Evolutionary conservation across 2,329 filamentous ascomycete genomes (phyloP).

Genomic region (Chalara sp.): DNA sequence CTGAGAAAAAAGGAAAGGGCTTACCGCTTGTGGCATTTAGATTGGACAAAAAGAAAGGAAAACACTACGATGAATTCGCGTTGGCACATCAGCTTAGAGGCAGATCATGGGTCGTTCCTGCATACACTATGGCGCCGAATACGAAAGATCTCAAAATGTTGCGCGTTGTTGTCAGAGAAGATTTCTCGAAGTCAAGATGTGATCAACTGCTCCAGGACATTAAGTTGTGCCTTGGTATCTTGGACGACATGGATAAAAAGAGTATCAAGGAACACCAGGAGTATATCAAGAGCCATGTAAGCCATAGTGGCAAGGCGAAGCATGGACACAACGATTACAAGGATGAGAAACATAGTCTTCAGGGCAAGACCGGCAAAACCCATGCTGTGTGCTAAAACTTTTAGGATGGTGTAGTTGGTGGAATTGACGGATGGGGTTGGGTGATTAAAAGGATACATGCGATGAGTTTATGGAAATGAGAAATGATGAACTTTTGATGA

Average conservation of each 20-base stretch:
- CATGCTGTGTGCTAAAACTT: slow-evolving; percentile 68
- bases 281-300: slow-evolving; percentile 52
- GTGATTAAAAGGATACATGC: not conserved
- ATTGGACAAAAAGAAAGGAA: slow-evolving; percentile 49
- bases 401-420: too few species aligned
- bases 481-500: not conserved
- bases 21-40: slow-evolving; percentile 89
- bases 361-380: slow-evolving; percentile 87
- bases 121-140: slow-evolving; percentile 80
- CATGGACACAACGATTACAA: slow-evolving; percentile 45
- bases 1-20: slow-evolving; percentile 66
- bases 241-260: slow-evolving; percentile 69
- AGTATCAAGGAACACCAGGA: slow-evolving; percentile 63
- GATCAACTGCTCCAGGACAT: slow-evolving; percentile 74
- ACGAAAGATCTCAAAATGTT: slow-evolving; percentile 82
- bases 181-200: slow-evolving; percentile 78
- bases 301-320: slow-evolving; percentile 42
- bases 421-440: not conserved
- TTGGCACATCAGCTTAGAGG: slow-evolving; percentile 80
- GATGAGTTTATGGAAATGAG: not conserved
- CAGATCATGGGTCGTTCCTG: slow-evolving; percentile 87
- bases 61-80: slow-evolving; percentile 67
- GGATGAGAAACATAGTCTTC: slow-evolving; percentile 78
- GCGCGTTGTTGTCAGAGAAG: slow-evolving; percentile 85
- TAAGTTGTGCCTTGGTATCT: slow-evolving; percentile 64